phyloP scores from a whole-genome alignment of 108 stramenopile genomes.

The Nannochloropsis salina region DNA sequence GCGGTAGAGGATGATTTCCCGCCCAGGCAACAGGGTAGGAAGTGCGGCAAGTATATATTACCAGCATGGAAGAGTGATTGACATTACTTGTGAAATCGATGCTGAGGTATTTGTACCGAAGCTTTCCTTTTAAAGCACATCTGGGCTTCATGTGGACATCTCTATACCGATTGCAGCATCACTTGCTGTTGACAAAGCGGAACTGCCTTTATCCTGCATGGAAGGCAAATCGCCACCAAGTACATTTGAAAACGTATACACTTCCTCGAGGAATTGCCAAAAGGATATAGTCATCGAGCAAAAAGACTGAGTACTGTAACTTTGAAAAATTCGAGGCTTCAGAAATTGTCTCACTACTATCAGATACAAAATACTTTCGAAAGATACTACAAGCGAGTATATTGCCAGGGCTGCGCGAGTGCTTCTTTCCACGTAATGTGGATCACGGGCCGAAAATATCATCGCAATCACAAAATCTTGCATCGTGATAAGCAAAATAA shows the following conservation, averaged over 20 bases:
- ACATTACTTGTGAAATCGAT: no score
- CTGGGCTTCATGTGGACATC: no score
- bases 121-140: no score
- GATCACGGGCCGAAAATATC: background rate
- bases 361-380: background rate
- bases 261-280: background rate
- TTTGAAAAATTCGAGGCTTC: background rate
- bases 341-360: background rate
- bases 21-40: no score
- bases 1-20: no score
- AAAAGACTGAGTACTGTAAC: background rate
- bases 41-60: no score
- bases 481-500: background rate
- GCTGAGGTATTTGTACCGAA: no score
- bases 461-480: conserved; percentile 10
- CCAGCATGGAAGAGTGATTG: no score
- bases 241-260: background rate
- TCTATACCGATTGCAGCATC: no score
- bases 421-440: background rate
- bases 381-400: background rate
- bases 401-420: background rate
- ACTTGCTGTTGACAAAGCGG: background rate
- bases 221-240: background rate
- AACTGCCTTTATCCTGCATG: background rate
- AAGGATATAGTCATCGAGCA: background rate